Evolutionary conservation across 83 land plant species (phyloP), one percentile per base, ranked within the genome.

Genomic region (Thuja plicata): DNA sequence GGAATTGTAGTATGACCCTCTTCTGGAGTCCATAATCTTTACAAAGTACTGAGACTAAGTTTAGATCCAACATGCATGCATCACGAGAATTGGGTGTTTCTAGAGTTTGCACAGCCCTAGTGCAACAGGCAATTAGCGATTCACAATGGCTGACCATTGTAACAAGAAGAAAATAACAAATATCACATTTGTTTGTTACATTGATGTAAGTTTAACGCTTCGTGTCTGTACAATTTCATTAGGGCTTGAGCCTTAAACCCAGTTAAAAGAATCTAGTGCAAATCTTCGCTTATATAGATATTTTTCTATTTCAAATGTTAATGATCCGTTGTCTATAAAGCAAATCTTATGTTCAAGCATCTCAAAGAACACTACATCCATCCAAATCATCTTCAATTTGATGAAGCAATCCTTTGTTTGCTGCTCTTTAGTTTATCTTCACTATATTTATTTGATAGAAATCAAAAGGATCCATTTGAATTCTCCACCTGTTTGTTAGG

Each of bases 391-490:
- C 37, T 16, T 78, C 81, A 35, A 16, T 78, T 78, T 83, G 86
- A 85, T 34, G 60, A 85, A 52, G 41, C 54, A 54, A 32, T 85
- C 62, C 16, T 84, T 60, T 52, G 86, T 40, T 52, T 19, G 21
- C 32, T 54, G 27, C 34, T 85, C 34, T 52, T 62, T 85, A 40
- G 86, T 85, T 50, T 16, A 40, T 52, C 54, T 35, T 37, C 62
- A 19, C 54, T 27, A 21, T 60, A 54, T 52, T 52, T 85, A 32
- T 85, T 19, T 30, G 5, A 85, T 85, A 34, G 10, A 34, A 32
- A 85, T 85, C 21, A 54, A 85, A 85, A 35, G 62, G 86, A 85
- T 34, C 57, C n/a, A 85, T 52, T 85, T 34, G 86, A 85, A 85
- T 35, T 52, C 60, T 16, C 62, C 57, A 35, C 16, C 2, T 34